These are phyloP conservation scores for Pneumocystis carinii DNA, from an alignment of 1,139 yeast species.

Conservation along the genomic window DNA sequence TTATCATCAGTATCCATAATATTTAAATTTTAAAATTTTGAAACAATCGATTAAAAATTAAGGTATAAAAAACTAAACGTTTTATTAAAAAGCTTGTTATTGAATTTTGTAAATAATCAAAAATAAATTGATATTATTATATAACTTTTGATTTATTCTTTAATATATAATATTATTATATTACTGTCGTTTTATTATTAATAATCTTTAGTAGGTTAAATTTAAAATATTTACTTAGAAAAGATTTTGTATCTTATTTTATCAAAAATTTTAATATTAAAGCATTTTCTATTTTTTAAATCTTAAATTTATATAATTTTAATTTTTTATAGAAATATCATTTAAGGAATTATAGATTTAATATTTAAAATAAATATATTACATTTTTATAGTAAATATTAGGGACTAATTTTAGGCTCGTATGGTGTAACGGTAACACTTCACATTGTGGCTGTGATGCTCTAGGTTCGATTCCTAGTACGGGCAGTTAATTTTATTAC, in stretches of 20 bases:
- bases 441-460: slow-evolving; percentile 1
- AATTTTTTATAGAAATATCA: not conserved
- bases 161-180: not conserved
- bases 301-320: not conserved
- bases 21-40: not conserved
- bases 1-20: slow-evolving; percentile 3
- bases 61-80: not conserved
- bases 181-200: no score
- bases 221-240: not conserved
- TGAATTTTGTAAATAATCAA: no score
- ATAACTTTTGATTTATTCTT: not conserved
- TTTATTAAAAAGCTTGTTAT: no score
- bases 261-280: not conserved
- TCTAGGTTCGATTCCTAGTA: slow-evolving; percentile 1
- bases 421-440: slow-evolving; percentile 1
- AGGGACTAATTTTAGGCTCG: not conserved
- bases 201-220: no score
- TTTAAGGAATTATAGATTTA: not conserved
- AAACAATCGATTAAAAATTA: not conserved
- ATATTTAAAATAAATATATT: not conserved
- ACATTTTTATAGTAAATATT: not conserved
- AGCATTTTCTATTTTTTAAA: not conserved
- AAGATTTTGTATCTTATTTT: not conserved
- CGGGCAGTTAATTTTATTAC: not conserved
- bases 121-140: no score